Conservation (phyloP, 2,329 filamentous ascomycete genomes). For the Lasiodiplodia citricola region DNA sequence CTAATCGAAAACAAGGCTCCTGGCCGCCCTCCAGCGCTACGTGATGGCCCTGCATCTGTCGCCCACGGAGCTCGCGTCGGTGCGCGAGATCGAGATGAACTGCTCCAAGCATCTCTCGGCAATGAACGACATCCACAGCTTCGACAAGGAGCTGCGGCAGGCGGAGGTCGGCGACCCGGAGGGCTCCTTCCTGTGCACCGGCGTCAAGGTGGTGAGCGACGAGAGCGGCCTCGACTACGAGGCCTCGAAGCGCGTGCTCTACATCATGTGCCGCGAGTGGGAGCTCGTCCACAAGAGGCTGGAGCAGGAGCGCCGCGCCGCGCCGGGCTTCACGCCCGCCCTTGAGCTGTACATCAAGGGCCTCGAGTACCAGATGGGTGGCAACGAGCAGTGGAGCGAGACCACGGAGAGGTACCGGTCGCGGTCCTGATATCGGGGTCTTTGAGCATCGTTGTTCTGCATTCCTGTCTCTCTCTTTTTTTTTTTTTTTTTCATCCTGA, state of each 20-base stretch:
- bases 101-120: slow-evolving; percentile 47
- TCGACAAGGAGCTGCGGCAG: slow-evolving; percentile 45
- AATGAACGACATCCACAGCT: slow-evolving; percentile 51
- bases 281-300: slow-evolving; percentile 35
- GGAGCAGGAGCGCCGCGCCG: slow-evolving; percentile 10
- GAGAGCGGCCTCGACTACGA: slow-evolving; percentile 33
- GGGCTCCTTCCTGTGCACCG: slow-evolving; percentile 39
- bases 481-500: too few species aligned
- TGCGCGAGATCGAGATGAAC: slow-evolving; percentile 40
- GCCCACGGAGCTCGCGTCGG: slow-evolving; percentile 34
- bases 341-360: slow-evolving; percentile 39
- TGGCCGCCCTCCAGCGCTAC: slow-evolving; percentile 49
- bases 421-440: not conserved
- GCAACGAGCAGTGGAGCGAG: slow-evolving; percentile 42
- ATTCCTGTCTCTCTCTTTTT: too few species aligned
- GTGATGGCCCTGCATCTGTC: slow-evolving; percentile 40
- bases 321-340: not conserved
- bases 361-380: slow-evolving; percentile 43
- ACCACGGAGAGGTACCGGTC: slow-evolving; percentile 33
- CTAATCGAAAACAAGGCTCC: slow-evolving; percentile 37
- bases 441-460: too few species aligned
- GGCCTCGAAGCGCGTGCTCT: slow-evolving; percentile 40
- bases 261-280: slow-evolving; percentile 41
- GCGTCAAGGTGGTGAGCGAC: slow-evolving; percentile 38
- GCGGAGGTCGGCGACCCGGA: slow-evolving; percentile 31